Conservation (phyloP, 805 yeast species). For the Wickerhamiella allomyrinae region DNA sequence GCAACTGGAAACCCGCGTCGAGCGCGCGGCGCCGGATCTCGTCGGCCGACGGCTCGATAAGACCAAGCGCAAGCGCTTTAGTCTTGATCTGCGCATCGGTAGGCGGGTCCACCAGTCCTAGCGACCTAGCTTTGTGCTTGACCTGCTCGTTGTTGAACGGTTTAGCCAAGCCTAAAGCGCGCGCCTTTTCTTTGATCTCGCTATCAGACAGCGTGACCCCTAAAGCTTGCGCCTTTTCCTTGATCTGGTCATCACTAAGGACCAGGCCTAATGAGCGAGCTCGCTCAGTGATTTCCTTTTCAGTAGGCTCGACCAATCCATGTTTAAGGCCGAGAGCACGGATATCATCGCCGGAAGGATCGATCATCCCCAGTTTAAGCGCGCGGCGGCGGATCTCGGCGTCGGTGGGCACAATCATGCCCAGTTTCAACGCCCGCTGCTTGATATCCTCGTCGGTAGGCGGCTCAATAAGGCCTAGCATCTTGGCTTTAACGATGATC, state of each 20-base stretch:
- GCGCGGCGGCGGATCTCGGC: constrained; percentile 17
- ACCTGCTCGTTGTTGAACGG: constrained; percentile 7
- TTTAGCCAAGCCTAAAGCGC: constrained; percentile 16
- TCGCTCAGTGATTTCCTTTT: constrained; percentile 7
- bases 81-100: constrained; percentile 27
- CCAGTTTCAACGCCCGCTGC: constrained; percentile 28
- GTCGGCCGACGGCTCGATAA: constrained; percentile 10
- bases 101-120: constrained; percentile 42
- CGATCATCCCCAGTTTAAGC: constrained; percentile 55
- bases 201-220: constrained; percentile 8
- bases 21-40: constrained; percentile 5
- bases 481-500: constrained; percentile 15
- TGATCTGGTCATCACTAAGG: constrained; percentile 7
- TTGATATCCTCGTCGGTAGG: constrained; percentile 5
- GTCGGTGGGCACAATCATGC: constrained; percentile 12
- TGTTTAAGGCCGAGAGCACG: constrained; percentile 28
- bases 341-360: constrained; percentile 19
- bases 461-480: constrained; percentile 7
- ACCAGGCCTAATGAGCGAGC: background rate
- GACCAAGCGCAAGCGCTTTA: constrained; percentile 11
- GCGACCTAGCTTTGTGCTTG: constrained; percentile 57
- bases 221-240: constrained; percentile 5
- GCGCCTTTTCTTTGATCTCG: constrained; percentile 13
- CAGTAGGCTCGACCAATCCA: constrained; percentile 7
- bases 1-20: constrained; percentile 14